These are phyloP conservation scores for Solanum sejunctum DNA, from an alignment of 257 asterid genomes.

Conservation along the genomic window DNA sequence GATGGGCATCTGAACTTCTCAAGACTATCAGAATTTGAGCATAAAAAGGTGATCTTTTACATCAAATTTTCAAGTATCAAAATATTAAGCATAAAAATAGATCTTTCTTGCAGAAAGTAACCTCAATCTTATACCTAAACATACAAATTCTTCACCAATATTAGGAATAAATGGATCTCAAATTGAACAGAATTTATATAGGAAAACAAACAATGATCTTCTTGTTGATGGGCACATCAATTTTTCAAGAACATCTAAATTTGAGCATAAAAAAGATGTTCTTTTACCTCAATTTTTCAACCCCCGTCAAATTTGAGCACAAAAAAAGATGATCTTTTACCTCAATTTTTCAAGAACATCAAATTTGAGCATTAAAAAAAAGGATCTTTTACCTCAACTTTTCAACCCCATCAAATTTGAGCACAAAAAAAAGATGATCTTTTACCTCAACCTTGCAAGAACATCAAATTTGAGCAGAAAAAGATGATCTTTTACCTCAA, in stretches of 20 bases:
- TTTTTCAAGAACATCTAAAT: background rate
- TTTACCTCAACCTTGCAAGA: background rate
- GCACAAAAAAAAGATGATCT: background rate
- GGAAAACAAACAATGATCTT: background rate
- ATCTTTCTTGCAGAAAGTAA: background rate
- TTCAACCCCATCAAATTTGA: background rate
- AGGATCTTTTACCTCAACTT: no score
- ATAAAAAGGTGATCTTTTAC: background rate
- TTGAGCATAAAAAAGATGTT: background rate
- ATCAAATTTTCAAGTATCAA: background rate
- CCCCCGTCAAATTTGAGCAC: background rate
- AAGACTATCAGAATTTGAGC: background rate
- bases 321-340: background rate
- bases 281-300: conserved; percentile 13
- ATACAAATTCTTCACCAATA: background rate
- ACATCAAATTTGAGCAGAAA: background rate
- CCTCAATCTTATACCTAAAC: background rate
- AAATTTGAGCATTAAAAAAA: no score
- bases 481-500: no score
- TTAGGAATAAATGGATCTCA: background rate
- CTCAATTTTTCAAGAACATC: background rate
- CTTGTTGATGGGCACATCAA: conserved; percentile 12
- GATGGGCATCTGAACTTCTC: background rate
- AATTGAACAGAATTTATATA: background rate
- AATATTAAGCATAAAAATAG: background rate